Evolutionary conservation across 176 grass and related monocot genomes (phyloP), one percentile per base, ranked within the genome.

Genomic region (Lolium multiflorum): DNA sequence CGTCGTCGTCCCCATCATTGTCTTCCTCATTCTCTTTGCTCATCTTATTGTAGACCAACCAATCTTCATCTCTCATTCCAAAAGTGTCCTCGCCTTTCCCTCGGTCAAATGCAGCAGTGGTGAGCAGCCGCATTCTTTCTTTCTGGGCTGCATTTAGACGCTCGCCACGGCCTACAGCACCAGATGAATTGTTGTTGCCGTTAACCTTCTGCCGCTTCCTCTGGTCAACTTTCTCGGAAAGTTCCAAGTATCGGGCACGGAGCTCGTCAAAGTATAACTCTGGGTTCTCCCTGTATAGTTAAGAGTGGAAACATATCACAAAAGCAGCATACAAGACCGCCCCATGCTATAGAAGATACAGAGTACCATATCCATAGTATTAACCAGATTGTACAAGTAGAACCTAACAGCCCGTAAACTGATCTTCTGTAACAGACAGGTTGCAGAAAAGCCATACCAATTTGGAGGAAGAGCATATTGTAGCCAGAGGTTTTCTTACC

Each of bases 31-130:
- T 94, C 14, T 89, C 94, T 91, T 92, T 96, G 75, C 97, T 98
- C 97, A 98, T 98, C 61, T 94, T 88, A 86, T 96, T 98, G 67
- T 96, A 98, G n/a, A 98, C 89, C 84, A 96, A 80, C 97, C 97
- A 98, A 84, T 98, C 94, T 88, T 96, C 94, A 61, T 98, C 97
- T 90, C 88, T 92, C 31, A 78, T 76, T 63, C 97, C 94, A 90
- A 98, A 98, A 8, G 97, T 98, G 83, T 98, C 97, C 87, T 98
- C 97, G 12, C 94, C 97, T 89, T 98, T 98, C 28, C 97, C 94
- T 50, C 90, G 73, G 81, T 98, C 97, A 96, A 91, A 98, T 87
- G 93, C 93, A 62, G 97, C 97, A 82, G 90, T 92, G 9, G 97
- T 92, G 16, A 96, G 87, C 57, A 98, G 84, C 51, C 92, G 84